Conservation (phyloP, 2,329 filamentous ascomycete genomes). For the Trichophyton schoenleinii region DNA sequence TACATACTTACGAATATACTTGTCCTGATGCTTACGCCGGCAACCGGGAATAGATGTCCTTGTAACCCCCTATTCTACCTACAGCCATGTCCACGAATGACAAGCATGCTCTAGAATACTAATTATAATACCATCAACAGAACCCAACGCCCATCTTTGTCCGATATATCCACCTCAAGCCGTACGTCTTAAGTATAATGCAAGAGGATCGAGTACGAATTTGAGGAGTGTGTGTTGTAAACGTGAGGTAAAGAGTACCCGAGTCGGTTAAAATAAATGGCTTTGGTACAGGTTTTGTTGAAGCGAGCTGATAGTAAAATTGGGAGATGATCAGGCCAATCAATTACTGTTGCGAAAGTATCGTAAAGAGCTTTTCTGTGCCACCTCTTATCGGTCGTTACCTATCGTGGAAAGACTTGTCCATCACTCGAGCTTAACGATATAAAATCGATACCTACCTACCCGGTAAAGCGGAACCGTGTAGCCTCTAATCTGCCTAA, state of each 20-base stretch:
- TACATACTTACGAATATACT: not conserved
- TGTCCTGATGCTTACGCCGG: not conserved
- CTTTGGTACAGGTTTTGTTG: not conserved
- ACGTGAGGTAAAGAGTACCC: not conserved
- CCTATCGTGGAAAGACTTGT: not conserved
- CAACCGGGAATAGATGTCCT: not conserved
- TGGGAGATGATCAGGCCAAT: conserved; percentile 1
- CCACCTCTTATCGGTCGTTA: conserved; percentile 1
- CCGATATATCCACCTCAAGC: not conserved
- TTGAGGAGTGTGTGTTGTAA: not conserved
- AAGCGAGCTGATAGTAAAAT: not conserved
- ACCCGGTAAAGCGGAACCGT: conserved; percentile 67
- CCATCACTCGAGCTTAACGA: not conserved
- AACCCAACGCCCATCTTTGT: not conserved
- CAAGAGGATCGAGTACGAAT: not conserved
- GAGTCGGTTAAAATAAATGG: not conserved
- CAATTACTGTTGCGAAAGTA: conserved; percentile 3
- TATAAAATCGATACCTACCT: not conserved
- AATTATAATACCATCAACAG: not conserved
- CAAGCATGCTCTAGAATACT: not conserved
- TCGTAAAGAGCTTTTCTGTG: conserved; percentile 2
- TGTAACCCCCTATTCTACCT: not conserved
- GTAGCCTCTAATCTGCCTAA: conserved; percentile 76
- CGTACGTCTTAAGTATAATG: not conserved
- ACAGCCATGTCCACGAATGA: not conserved